phyloP scores from a whole-genome alignment of 805 yeast species.

The Yarrowia keelungensis region DNA sequence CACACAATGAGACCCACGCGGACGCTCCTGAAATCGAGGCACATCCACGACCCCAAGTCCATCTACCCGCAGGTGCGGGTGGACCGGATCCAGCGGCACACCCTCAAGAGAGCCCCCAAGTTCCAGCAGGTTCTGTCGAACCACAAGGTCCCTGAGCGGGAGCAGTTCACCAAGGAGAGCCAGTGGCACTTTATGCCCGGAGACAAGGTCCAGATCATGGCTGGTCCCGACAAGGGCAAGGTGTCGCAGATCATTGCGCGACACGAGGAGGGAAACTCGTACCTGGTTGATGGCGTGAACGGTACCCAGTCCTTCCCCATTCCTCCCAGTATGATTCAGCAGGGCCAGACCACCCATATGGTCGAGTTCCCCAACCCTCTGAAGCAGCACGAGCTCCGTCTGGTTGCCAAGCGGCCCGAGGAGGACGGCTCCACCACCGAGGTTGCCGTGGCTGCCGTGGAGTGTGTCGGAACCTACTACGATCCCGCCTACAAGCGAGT shows the following conservation, averaged over 20 bases:
- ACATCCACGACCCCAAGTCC: constrained; percentile 36
- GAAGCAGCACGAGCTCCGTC: constrained; percentile 65
- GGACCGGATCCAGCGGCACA: constrained; percentile 42
- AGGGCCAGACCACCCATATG: constrained; percentile 73
- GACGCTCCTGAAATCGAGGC: constrained; percentile 31
- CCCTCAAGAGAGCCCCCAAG: constrained; percentile 43
- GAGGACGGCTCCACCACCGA: constrained; percentile 67
- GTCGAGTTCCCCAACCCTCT: constrained; percentile 71
- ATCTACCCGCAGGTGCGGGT: constrained; percentile 42
- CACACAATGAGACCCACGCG: constrained; percentile 35
- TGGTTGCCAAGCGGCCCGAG: constrained; percentile 78
- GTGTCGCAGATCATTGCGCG: constrained; percentile 70
- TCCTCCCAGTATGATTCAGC: constrained; percentile 76
- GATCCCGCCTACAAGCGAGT: constrained; percentile 75
- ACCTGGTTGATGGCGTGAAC: constrained; percentile 70
- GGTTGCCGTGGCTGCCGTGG: constrained; percentile 79
- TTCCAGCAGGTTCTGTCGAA: constrained; percentile 43
- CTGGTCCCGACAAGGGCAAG: constrained; percentile 77
- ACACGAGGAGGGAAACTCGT: constrained; percentile 66
- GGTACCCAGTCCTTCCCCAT: constrained; percentile 67
- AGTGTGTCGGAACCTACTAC: constrained; percentile 70
- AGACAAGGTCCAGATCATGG: constrained; percentile 74
- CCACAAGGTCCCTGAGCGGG: constrained; percentile 48
- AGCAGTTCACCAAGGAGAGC: constrained; percentile 54
- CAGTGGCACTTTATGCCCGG: constrained; percentile 74